A percentile compares a stretch with the other conserved stretches of the same genome.
phyloP scores from a whole-genome alignment of 176 grass and related monocot genomes.

The Rhynchospora pubera region DNA sequence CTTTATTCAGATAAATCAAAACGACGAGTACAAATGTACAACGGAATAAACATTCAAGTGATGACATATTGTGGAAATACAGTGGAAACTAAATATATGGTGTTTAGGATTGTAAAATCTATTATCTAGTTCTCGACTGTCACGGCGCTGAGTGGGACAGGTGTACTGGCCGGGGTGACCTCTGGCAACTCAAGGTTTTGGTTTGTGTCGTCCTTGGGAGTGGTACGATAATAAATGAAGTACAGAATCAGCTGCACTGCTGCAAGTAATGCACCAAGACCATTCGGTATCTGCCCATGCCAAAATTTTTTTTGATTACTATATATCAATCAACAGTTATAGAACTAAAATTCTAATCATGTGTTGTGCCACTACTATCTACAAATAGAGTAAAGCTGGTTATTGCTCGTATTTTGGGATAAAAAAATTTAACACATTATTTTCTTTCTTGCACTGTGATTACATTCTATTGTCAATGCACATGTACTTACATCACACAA shows the following conservation, averaged over 20 bases:
- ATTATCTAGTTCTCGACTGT: background rate
- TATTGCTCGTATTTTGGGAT: too few species aligned
- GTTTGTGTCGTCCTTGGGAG: slow-evolving; percentile 9
- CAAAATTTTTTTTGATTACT: background rate
- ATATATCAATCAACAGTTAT: background rate
- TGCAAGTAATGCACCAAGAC: slow-evolving; percentile 38
- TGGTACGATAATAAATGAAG: slow-evolving; percentile 39
- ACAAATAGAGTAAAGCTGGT: too few species aligned
- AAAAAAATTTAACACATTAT: too few species aligned
- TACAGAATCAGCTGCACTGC: slow-evolving; percentile 50
- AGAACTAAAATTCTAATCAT: background rate
- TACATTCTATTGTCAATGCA: too few species aligned
- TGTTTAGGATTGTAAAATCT: too few species aligned
- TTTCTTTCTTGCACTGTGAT: too few species aligned
- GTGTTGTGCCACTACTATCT: too few species aligned
- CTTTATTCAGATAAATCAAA: too few species aligned
- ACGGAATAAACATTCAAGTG: too few species aligned
- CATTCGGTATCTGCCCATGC: slow-evolving; percentile 48
- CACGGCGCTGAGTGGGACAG: background rate
- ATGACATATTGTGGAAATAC: background rate
- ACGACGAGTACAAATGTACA: too few species aligned
- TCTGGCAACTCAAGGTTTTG: slow-evolving; percentile 29
- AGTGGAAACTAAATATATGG: background rate
- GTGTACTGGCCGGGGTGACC: background rate
- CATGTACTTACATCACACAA: too few species aligned